Base-by-base conservation (phyloP, 495 filamentous ascomycete genomes). In the Chlorociboria aeruginascens region DNA sequence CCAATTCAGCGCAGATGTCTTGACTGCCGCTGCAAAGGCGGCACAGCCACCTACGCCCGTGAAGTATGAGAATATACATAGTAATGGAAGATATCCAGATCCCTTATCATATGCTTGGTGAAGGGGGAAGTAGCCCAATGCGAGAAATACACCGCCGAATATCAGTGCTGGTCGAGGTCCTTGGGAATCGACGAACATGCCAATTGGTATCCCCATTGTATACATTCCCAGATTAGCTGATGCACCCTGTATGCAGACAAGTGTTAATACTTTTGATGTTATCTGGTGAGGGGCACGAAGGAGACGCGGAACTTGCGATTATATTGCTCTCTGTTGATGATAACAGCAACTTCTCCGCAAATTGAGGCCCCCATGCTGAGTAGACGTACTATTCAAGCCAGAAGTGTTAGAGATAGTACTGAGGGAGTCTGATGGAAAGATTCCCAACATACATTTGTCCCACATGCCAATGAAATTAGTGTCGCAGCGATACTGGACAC, bases 171-270 rank as follows among this genome's bases (percentile, higher is more conserved):
- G 74, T 43, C 85, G 74, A 37, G 92, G 87, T 8, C 92, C 90
- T 56, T 79, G 83, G 41, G 72, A 66, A 66, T 97, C 92, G 44
- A 92, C 83, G 51, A 97, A 74, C 53, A 95, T 70, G 37, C 92
- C 92, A 52, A 89, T 74, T 3, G 90, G 90, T 38, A 98, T 85
- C 17, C 92, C 92, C 66, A 74, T 74, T n/a, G 76, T 80, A 63
- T 95, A 95, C 88, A 95, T 95, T 55, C 90, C 90, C 55, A 97
- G 60, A 56, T 97, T 97, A n/a, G 84, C 90, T n/a, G 83, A 79
- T 3, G 78, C 73, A 20, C 90, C 90, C 78, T 86, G 55, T 14
- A 56, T 3, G 20, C 20, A 25, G 20, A 25, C 20, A 25, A 25
- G 43, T 7, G 25, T 57, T 44, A 53, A 46, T 25, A 41, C 48